A percentile compares a stretch with the other conserved stretches of the same genome.
phyloP scores from a whole-genome alignment of 139 green algal species.

The Chlorella sp. region DNA sequence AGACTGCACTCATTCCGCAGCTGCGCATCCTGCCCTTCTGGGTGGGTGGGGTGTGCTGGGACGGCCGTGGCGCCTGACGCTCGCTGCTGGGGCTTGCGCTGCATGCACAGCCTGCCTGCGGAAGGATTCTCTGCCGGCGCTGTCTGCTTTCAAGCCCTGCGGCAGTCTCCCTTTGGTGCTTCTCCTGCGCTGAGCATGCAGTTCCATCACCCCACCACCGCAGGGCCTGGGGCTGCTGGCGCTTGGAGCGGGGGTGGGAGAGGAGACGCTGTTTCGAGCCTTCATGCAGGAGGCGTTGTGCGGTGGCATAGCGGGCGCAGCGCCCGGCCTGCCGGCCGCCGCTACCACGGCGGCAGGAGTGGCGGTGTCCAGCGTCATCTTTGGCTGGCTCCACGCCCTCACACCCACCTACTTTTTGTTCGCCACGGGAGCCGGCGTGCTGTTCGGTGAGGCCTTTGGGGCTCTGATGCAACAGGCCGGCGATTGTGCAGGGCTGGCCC shows the following conservation, averaged over 20 bases:
- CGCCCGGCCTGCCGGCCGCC: background rate
- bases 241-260: constrained; percentile 32
- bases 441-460: constrained; percentile 33
- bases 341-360: background rate
- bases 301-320: background rate
- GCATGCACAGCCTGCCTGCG: too few species aligned
- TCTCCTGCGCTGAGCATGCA: too few species aligned
- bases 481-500: background rate
- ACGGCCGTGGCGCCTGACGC: background rate
- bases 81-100: background rate
- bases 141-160: too few species aligned
- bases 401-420: constrained; percentile 37
- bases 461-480: background rate
- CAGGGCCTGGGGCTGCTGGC: constrained; percentile 37
- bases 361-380: background rate
- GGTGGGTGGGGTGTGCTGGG: background rate
- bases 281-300: constrained; percentile 19
- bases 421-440: constrained; percentile 6
- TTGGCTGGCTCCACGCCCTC: constrained; percentile 39
- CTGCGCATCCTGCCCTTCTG: background rate
- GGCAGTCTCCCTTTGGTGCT: too few species aligned
- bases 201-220: background rate
- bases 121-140: too few species aligned
- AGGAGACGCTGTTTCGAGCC: constrained; percentile 41
- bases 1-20: background rate